Base-by-base conservation (phyloP, 2,329 filamentous ascomycete genomes). In the Penicillium fuscoglaucum region DNA sequence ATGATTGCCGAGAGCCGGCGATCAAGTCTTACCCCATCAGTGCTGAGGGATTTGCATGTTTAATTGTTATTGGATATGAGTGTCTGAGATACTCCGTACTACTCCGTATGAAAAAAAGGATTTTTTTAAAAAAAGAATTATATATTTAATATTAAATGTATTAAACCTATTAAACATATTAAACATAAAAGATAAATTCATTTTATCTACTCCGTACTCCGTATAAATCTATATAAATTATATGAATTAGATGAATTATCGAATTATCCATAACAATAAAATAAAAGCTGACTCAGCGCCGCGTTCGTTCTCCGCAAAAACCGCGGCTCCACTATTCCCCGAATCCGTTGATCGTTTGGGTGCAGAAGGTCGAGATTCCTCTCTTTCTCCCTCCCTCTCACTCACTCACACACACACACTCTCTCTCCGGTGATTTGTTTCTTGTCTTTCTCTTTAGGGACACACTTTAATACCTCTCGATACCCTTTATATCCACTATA, bases 321-420 rank as follows among this genome's bases (percentile, higher is more conserved):
- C 61, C 55, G 55, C 65, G 66, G 66, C 64, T 67, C 66, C 66
- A 68, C 66, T 66, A 65, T 68, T 68, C 64, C 66, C 66, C 66
- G 66, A 68, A 68, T 67, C 66, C 66, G 66, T 68, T 64, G 52
- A 58, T 58, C 55, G 50, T 54, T 43, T 57, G 33, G 44, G 35
- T 51, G 62, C 62, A 67, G 63, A 66, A 63, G 59, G 61, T 61
- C 59, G 59, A 64, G 64, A 65, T 64, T 67, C 66, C 64, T 64
- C 66, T 62, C 66, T 65, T 21, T 46, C 40, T 37, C 17, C 19
- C 26, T 15, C 33, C 15, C 21, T 64, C 62, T 33, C 31, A 5
- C 31, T 5, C 31, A 13, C 31, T 15, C 33, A 6, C 31, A 13
- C 31, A 6, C 31, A 63, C 65, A 60, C 66, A 63, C 29, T 37